phyloP scores from a whole-genome alignment of 2,329 filamentous ascomycete genomes.

The Chaetomiaceae sp. region DNA sequence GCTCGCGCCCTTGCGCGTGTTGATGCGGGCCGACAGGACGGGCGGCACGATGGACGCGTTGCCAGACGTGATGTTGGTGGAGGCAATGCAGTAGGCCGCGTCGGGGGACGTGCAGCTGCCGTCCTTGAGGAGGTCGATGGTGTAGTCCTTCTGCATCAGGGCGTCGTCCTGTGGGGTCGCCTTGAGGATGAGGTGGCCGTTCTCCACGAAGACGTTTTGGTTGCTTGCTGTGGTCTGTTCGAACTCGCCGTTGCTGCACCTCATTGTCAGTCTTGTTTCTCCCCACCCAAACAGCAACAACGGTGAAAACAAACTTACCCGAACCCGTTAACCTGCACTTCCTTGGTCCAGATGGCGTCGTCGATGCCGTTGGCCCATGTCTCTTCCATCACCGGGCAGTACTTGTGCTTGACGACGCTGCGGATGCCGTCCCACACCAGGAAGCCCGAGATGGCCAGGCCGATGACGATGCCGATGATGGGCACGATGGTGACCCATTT shows the following conservation, averaged over 20 bases:
- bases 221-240: slow-evolving; percentile 66
- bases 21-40: slow-evolving; percentile 71
- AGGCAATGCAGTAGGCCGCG: slow-evolving; percentile 59
- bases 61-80: slow-evolving; percentile 64
- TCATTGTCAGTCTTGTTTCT: no score
- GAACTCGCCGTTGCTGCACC: slow-evolving; percentile 69
- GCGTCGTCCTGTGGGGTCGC: slow-evolving; percentile 69
- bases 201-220: slow-evolving; percentile 69
- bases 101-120: slow-evolving; percentile 62
- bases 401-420: slow-evolving; percentile 69
- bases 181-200: slow-evolving; percentile 67
- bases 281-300: neutral
- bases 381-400: slow-evolving; percentile 64
- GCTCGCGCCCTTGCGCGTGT: slow-evolving; percentile 62
- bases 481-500: slow-evolving; percentile 85
- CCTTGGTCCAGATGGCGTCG: slow-evolving; percentile 63
- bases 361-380: slow-evolving; percentile 58
- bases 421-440: slow-evolving; percentile 70
- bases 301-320: slow-evolving; percentile 52
- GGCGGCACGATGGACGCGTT: slow-evolving; percentile 75
- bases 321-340: slow-evolving; percentile 69
- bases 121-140: slow-evolving; percentile 62
- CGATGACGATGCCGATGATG: slow-evolving; percentile 63
- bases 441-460: slow-evolving; percentile 63
- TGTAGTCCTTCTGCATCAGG: slow-evolving; percentile 60